Base-by-base conservation (phyloP, 2,329 filamentous ascomycete species). In the Penicillium corylophilum region DNA sequence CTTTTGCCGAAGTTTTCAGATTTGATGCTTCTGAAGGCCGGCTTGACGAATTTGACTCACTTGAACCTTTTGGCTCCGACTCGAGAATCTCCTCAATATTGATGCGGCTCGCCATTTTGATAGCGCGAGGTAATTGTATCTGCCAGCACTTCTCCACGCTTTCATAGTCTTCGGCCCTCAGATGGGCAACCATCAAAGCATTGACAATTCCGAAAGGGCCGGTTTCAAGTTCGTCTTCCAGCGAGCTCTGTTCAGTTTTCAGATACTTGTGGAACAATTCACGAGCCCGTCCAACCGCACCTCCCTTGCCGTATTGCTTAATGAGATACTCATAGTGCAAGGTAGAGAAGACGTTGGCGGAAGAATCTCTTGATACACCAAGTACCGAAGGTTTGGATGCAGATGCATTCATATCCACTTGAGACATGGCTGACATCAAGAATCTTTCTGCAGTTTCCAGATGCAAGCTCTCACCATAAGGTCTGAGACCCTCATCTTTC, bases 81-180 rank as follows among this genome's bases (percentile, higher is more conserved):
- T 44, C 29, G 3, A 59, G 16, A 10, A 50, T 54, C 51, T 54
- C 51, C 43, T 57, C 59, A 53, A 71, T 59, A 2, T 65, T 63
- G 2, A 75, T 68, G 9, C 63, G 73, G 22, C 65, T 66, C 40
- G 62, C 77, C 40, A 75, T 70, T 33, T 74, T 70, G 48, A 78
- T 72, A 1, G 80, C 82, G 54, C 79, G 78, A 5, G 75, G 61
- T 50, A 87, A 78, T 2, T 84, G 79, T 23, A 85, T 68, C 1
- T 80, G 60, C 90, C 90, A 96, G 45, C 82, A 84, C 41, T 79
- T 70, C 55, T 83, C 79, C 18, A 93, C 84, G 46, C 82, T 78
- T 5, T 80, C 74, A 58, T 83, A 80, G 20, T 85, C 77, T 35
- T 77, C 71, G 16, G 85, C 80, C 46, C 78, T 74, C 39, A 83